A percentile compares a stretch with the other conserved stretches of the same genome.
Conservation (phyloP, 2,329 filamentous ascomycete species). For the Aspergillus ruber region DNA sequence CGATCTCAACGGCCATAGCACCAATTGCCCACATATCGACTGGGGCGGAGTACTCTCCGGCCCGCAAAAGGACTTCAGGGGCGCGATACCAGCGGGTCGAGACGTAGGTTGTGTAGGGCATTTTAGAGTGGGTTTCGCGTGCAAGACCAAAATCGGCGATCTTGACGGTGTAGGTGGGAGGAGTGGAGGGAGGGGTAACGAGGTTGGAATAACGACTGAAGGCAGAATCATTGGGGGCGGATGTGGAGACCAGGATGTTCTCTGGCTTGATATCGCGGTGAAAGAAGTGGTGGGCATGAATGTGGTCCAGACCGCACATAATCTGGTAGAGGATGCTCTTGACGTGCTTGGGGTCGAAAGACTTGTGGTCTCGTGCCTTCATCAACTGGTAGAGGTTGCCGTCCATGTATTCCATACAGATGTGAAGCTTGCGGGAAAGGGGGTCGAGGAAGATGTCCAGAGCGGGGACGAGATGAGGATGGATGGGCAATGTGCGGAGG, state of each 20-base stretch:
- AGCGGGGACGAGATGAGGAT: conserved; percentile 91
- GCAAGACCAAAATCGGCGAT: conserved; percentile 97
- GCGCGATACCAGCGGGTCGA: conserved; percentile 95
- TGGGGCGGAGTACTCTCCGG: conserved; percentile 92
- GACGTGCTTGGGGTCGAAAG: conserved; percentile 79
- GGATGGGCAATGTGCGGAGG: conserved; percentile 76
- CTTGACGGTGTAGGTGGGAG: conserved; percentile 90
- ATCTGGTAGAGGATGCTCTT: conserved; percentile 99
- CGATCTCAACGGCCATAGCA: conserved; percentile 97
- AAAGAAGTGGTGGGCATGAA: conserved; percentile 95
- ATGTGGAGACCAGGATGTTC: conserved; percentile 95
- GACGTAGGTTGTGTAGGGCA: conserved; percentile 96
- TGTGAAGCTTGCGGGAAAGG: conserved; percentile 91
- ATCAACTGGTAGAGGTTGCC: conserved; percentile 98
- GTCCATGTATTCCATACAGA: conserved; percentile 99
- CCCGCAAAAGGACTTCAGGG: conserved; percentile 85
- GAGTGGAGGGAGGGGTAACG: conserved; percentile 90
- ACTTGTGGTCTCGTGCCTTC: conserved; percentile 96
- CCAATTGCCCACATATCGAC: conserved; percentile 98
- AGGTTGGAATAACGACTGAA: conserved; percentile 90
- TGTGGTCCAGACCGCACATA: conserved; percentile 90
- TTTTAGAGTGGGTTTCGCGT: conserved; percentile 92
- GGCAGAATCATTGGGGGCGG: conserved; percentile 75
- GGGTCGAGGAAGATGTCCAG: conserved; percentile 98
- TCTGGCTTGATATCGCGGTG: conserved; percentile 99